A percentile compares a stretch with the other conserved stretches of the same genome.
Evolutionary conservation across 2,329 filamentous ascomycete genomes (phyloP).

Genomic region (Colletotrichum plurivorum): DNA sequence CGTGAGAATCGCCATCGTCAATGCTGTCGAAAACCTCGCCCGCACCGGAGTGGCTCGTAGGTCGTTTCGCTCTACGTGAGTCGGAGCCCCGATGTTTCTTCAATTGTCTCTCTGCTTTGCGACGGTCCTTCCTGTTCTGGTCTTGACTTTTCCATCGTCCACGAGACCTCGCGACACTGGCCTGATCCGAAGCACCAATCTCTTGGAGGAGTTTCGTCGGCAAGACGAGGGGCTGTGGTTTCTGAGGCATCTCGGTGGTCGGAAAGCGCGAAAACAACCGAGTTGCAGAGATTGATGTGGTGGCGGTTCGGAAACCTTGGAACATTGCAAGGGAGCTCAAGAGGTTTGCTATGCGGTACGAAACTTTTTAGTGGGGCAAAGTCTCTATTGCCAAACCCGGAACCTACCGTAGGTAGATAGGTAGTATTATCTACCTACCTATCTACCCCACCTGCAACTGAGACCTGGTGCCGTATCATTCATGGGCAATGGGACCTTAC

Average conservation of each 20-base stretch:
- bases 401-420: no score
- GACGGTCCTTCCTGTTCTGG: slow-evolving; percentile 72
- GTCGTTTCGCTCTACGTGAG: slow-evolving; percentile 11
- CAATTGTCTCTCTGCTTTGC: slow-evolving; percentile 75
- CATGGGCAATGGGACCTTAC: no score
- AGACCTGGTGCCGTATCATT: no score
- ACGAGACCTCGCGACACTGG: slow-evolving; percentile 24
- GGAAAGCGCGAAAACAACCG: background rate
- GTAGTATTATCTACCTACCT: no score
- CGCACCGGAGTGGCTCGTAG: background rate
- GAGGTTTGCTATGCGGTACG: background rate
- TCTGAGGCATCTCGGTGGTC: slow-evolving; percentile 47
- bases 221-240: slow-evolving; percentile 53
- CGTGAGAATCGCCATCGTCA: slow-evolving; percentile 40
- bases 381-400: no score
- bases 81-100: slow-evolving; percentile 63
- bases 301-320: no score
- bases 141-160: slow-evolving; percentile 40
- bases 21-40: slow-evolving; percentile 31
- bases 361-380: slow-evolving; percentile 26
- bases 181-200: slow-evolving; percentile 48
- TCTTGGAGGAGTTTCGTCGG: slow-evolving; percentile 61
- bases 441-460: no score
- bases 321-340: no score
- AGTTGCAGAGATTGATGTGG: background rate